Evolutionary conservation across 257 asterid species (phyloP), one percentile per base, ranked within the genome.

Genomic region (Verbascum thapsus): DNA sequence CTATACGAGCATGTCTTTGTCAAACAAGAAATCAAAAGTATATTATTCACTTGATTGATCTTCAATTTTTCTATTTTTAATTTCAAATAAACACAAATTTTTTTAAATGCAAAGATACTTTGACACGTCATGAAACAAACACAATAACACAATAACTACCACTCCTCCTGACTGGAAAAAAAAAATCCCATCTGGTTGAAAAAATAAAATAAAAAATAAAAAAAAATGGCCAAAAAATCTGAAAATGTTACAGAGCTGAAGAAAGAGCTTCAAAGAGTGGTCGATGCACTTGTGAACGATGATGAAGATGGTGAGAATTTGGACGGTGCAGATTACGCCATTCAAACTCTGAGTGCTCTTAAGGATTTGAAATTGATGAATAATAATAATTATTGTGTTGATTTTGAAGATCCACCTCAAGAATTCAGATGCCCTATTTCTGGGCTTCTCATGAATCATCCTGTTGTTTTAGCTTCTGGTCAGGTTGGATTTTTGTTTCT

Each of bases 401-500:
- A 53, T 11, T 50, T 43, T 34, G 7, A 17, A 18, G 70, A 66
- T 32, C 64, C 74, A 3, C 90, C 89, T 12, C 49, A 30, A 6
- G 84, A 78, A 70, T 76, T 80, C 52, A 44, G 32, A 44, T 85
- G 90, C 50, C 83, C 94, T 7, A 59, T 85, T 49, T 80, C 90
- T 53, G 81, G 72, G 40, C 26, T 60, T 44, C 50, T 83, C 52
- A 80, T 85, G 84, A 63, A 54, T 4, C 78, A 85, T 22, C 90
- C 94, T 66, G 94, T 85, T 64, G 76, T 78, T 9, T 37, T 79
- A 13, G 78, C 83, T 18, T 72, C 94, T 58, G 90, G 88, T 39
- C 83, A 53, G 90, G 94, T 85, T 49, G n/a, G 74, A 12, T n/a
- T 18, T 5, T 61, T 50, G 7, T 15, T 50, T 13, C 32, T 19